Conservation (phyloP, 2,329 filamentous ascomycete species). For the Huntiella bhutanensis region DNA sequence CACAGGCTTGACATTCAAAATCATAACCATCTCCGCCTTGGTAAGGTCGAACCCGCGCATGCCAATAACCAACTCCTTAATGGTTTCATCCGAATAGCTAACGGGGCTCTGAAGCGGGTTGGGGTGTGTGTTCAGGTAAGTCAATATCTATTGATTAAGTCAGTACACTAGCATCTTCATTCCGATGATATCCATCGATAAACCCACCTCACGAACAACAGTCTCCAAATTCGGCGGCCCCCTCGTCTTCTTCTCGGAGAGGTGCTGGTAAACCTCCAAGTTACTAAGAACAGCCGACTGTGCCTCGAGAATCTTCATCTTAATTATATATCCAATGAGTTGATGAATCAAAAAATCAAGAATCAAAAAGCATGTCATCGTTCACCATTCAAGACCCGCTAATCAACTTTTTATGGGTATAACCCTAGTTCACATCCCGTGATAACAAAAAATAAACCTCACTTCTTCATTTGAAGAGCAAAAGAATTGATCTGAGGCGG, state of each 20-base stretch:
- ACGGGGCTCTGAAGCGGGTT: slow-evolving; percentile 35
- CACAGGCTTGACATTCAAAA: slow-evolving; percentile 44
- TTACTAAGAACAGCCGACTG: slow-evolving; percentile 54
- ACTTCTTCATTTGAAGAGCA: too few species aligned
- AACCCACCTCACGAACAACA: slow-evolving; percentile 42
- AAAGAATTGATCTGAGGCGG: too few species aligned
- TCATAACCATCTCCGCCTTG: slow-evolving; percentile 51
- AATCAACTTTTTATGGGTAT: too few species aligned
- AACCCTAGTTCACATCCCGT: too few species aligned
- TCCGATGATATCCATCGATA: background rate
- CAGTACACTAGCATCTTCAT: background rate
- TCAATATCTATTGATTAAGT: slow-evolving; percentile 29
- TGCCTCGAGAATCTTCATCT: slow-evolving; percentile 52
- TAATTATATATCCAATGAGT: slow-evolving; percentile 9
- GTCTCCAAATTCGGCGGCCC: slow-evolving; percentile 40
- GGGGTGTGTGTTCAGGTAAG: slow-evolving; percentile 37
- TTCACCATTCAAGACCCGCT: background rate
- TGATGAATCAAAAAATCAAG: background rate
- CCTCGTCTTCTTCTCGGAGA: slow-evolving; percentile 33
- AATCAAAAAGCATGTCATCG: background rate
- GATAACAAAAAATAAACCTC: too few species aligned
- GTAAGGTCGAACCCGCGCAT: slow-evolving; percentile 40
- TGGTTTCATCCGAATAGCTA: slow-evolving; percentile 32
- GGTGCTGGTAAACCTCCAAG: slow-evolving; percentile 51
- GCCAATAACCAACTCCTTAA: slow-evolving; percentile 33